Base-by-base conservation (phyloP, 1,139 yeast genomes). In the Pichia sp. region DNA sequence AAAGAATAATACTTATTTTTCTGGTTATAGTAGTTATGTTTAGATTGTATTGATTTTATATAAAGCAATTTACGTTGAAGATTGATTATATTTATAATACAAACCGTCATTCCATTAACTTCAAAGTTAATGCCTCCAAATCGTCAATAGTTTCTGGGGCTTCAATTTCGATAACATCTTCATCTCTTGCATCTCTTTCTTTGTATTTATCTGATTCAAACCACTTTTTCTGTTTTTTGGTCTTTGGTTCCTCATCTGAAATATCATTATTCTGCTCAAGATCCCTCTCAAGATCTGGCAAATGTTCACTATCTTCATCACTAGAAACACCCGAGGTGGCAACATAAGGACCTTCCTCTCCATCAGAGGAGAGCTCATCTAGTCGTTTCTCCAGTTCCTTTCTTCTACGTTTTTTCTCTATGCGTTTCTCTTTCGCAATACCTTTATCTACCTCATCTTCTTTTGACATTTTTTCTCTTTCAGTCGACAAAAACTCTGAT, bases 141-240 rank as follows among this genome's bases (percentile, higher is more conserved):
- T 91, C 97, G 60, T 86, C 96, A 61, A 91, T 69, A 24, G 95
- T 83, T 54, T 85, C 84, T 18, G 96, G 96, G 56, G 81, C 85
- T 51, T 84, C 93, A 40, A 84, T 69, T 61, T 88, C 96, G 47
- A 84, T 69, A 41, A 83, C 64, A 20, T 52, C 55, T 4, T 53
- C 61, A 39, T 46, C 48, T n/a, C 22, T 26, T 7, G 36, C 31
- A 31, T 49, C 51, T 31, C 49, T 48, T 31, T 47, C 43, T 31
- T 48, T 48, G 14, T 48, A 46, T 24, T 48, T 48, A 24, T 48
- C 49, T 12, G 48, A 64, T 51, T 71, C 66, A 58, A 79, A 77
- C 84, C 84, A 80, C 56, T 72, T 79, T 41, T 77, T 71, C 59
- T 72, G 76, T 67, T 80, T 79, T 44, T 67, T 50, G 19, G 58